Conservation (phyloP, 768 basidiomycete genomes). For the Heimioporus sp. region DNA sequence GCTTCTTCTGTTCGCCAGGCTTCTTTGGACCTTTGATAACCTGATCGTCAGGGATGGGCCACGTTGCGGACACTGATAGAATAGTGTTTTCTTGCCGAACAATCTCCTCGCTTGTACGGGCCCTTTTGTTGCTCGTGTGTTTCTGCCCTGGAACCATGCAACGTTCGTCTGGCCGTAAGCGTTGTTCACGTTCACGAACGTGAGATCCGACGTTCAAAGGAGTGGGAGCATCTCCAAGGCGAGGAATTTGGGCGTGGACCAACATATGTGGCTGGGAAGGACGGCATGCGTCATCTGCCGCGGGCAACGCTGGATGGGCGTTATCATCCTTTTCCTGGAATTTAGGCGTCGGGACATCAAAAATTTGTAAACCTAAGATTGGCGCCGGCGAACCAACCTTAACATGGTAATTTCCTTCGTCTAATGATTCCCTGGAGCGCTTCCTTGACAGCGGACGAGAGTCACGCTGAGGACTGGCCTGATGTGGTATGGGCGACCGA, state of each 20-base stretch:
- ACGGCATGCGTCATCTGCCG: slow-evolving; percentile 21
- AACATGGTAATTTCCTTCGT: slow-evolving; percentile 25
- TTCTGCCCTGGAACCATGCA: slow-evolving; percentile 18
- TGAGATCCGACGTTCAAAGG: slow-evolving; percentile 16
- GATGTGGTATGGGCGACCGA: slow-evolving; percentile 12
- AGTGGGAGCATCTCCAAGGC: slow-evolving; percentile 3
- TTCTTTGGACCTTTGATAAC: slow-evolving; percentile 32
- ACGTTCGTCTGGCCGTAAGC: slow-evolving; percentile 26
- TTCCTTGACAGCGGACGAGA: slow-evolving; percentile 29
- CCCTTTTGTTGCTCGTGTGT: slow-evolving; percentile 24
- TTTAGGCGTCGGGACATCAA: slow-evolving; percentile 23
- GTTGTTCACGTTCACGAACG: slow-evolving; percentile 16
- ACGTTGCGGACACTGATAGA: slow-evolving; percentile 28
- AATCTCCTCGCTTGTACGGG: slow-evolving; percentile 26
- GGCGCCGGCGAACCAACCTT: slow-evolving; percentile 31
- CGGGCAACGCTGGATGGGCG: slow-evolving; percentile 17
- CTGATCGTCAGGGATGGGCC: slow-evolving; percentile 34
- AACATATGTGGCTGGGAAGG: slow-evolving; percentile 24
- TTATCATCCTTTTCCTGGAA: slow-evolving; percentile 27
- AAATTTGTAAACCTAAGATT: slow-evolving; percentile 25
- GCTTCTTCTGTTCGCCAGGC: slow-evolving; percentile 41
- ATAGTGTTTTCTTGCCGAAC: slow-evolving; percentile 28
- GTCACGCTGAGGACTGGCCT: slow-evolving; percentile 14
- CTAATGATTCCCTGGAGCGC: slow-evolving; percentile 32
- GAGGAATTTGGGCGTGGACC: slow-evolving; percentile 17